Evolutionary conservation across 2,329 filamentous ascomycete species (phyloP).

Genomic region (Epichloe amarillans): DNA sequence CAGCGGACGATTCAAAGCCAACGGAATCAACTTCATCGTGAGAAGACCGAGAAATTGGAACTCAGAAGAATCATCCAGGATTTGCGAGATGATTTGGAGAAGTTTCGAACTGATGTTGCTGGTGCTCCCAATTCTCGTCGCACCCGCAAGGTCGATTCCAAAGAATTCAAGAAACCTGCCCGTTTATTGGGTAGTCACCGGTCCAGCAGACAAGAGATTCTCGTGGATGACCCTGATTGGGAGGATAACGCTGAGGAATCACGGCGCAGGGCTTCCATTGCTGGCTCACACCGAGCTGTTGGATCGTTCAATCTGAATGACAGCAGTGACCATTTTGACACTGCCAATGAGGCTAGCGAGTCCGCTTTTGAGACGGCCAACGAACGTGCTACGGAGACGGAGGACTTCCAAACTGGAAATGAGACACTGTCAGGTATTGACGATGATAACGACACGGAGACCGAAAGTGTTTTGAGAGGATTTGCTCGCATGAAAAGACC

Average conservation of each 20-base stretch:
- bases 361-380: conserved; percentile 56
- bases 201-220: conserved; percentile 62
- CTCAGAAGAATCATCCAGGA: conserved; percentile 92
- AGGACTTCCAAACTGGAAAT: conserved; percentile 87
- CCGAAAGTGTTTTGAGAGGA: conserved; percentile 47
- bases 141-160: conserved; percentile 49
- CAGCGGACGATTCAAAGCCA: conserved; percentile 95
- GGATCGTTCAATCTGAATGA: conserved; percentile 24
- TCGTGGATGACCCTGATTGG: conserved; percentile 74
- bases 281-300: conserved; percentile 8
- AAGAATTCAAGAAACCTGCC: conserved; percentile 66
- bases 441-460: conserved; percentile 83
- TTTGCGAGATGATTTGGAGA: conserved; percentile 78
- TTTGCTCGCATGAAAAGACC: conserved; percentile 28
- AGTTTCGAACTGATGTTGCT: conserved; percentile 43
- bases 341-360: conserved; percentile 62
- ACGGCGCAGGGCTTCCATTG: conserved; percentile 12
- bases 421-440: conserved; percentile 67
- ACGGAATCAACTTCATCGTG: conserved; percentile 86
- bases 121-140: conserved; percentile 37
- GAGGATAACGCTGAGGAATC: conserved; percentile 54
- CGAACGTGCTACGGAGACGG: conserved; percentile 75
- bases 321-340: conserved; percentile 61
- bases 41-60: conserved; percentile 97
- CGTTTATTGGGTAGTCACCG: conserved; percentile 66